Conservation (phyloP, 2,329 filamentous ascomycete genomes). For the Knoxdaviesia capensis region DNA sequence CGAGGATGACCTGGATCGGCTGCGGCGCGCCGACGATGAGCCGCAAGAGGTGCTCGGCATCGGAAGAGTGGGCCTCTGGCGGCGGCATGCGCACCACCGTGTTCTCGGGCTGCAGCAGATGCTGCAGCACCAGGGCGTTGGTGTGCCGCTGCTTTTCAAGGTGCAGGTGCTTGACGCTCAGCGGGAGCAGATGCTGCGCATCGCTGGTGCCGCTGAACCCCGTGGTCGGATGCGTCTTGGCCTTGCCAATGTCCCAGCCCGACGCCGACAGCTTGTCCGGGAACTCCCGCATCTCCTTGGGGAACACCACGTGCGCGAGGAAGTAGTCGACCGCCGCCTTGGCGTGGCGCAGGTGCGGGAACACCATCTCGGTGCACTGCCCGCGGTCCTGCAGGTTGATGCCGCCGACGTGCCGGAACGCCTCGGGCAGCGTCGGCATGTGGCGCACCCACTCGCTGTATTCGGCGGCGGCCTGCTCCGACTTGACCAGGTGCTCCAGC, state of each 20-base stretch:
- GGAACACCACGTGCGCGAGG: slow-evolving; percentile 35
- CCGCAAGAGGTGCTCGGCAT: slow-evolving; percentile 22
- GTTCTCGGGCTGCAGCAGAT: slow-evolving; percentile 35
- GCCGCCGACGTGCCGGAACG: slow-evolving; percentile 20
- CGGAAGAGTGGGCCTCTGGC: slow-evolving; percentile 5
- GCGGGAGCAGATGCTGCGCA: slow-evolving; percentile 33
- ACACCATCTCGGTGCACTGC: slow-evolving; percentile 27
- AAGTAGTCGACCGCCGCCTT: slow-evolving; percentile 44
- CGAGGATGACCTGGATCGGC: slow-evolving; percentile 38
- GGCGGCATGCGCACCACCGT: slow-evolving; percentile 12
- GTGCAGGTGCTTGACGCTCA: slow-evolving; percentile 34
- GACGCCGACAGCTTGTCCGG: slow-evolving; percentile 41
- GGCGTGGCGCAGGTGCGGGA: slow-evolving; percentile 27
- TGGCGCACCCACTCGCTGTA: slow-evolving; percentile 28
- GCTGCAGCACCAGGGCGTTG: slow-evolving; percentile 42
- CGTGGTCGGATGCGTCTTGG: slow-evolving; percentile 27
- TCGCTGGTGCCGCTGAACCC: slow-evolving; percentile 58
- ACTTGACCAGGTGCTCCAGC: slow-evolving; percentile 25
- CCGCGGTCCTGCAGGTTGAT: slow-evolving; percentile 37
- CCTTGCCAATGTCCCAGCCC: slow-evolving; percentile 41
- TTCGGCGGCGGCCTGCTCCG: slow-evolving; percentile 29
- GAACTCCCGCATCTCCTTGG: slow-evolving; percentile 41
- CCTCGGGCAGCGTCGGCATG: slow-evolving; percentile 11
- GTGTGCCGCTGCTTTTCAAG: slow-evolving; percentile 36
- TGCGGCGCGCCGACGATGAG: slow-evolving; percentile 18